These are phyloP conservation scores for Chlorella variabilis DNA, from an alignment of 163 green algal genomes.

Conservation along the genomic window DNA sequence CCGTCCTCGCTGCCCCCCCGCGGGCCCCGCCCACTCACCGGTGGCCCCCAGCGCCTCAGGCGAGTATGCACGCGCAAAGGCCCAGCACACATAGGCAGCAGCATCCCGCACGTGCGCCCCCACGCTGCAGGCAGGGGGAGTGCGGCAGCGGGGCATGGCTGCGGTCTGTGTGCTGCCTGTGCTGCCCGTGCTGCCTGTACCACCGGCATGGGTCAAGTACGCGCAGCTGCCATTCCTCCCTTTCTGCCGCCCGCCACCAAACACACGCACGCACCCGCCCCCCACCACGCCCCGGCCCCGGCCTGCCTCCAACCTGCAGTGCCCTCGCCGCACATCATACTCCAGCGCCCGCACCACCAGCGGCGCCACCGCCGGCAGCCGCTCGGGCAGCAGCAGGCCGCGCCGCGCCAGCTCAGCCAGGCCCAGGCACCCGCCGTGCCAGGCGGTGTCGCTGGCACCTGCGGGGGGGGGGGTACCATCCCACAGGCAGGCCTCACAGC, in stretches of 20 bases:
- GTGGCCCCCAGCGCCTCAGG: constrained; percentile 33
- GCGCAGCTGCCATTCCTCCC: background rate
- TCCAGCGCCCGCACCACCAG: constrained; percentile 68
- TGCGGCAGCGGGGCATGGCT: too few species aligned
- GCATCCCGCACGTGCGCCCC: constrained; percentile 95
- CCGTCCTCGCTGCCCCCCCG: too few species aligned
- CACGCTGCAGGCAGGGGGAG: constrained; percentile 58
- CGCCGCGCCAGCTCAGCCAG: constrained; percentile 94
- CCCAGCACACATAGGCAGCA: constrained; percentile 97
- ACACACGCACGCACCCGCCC: background rate
- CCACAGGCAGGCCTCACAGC: too few species aligned
- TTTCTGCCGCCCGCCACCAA: too few species aligned
- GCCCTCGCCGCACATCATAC: constrained; percentile 86
- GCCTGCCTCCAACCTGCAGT: constrained; percentile 70
- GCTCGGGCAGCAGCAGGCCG: constrained; percentile 83
- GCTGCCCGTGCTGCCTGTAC: too few species aligned
- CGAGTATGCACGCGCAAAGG: constrained; percentile 85
- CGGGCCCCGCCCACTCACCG: background rate
- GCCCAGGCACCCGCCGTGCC: constrained; percentile 96
- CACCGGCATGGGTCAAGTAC: too few species aligned
- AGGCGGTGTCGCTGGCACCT: constrained; percentile 77
- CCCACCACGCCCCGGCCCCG: background rate
- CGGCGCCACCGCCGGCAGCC: constrained; percentile 56
- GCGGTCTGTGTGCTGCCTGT: background rate
- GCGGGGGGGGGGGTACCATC: constrained; percentile 9